phyloP scores from a whole-genome alignment of 192 early-diverging fungal species.

The Entomortierella lignicola region DNA sequence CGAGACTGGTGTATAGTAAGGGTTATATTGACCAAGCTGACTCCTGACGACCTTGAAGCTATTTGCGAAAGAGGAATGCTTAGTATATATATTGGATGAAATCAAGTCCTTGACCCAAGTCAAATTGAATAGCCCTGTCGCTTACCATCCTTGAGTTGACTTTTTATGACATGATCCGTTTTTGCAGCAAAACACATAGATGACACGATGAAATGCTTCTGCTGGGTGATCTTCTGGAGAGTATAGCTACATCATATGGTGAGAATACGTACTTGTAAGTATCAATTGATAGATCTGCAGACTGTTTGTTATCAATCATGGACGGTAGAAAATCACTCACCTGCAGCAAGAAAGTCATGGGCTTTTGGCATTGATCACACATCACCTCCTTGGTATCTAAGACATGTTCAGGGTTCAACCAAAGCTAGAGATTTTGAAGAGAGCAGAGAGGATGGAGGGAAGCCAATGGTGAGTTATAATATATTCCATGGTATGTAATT shows the following conservation, averaged over 20 bases:
- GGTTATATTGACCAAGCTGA: slow-evolving; percentile 82
- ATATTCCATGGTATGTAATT: no score
- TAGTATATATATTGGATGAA: no score
- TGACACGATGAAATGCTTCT: slow-evolving; percentile 89
- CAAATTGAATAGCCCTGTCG: no score
- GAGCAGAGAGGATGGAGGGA: not conserved
- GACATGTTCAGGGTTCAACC: slow-evolving; percentile 83
- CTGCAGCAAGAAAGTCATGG: slow-evolving; percentile 86
- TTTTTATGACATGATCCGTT: slow-evolving; percentile 83
- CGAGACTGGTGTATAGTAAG: slow-evolving; percentile 63
- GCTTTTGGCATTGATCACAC: slow-evolving; percentile 79
- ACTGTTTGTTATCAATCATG: no score
- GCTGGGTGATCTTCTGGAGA: slow-evolving; percentile 90
- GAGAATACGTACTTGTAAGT: not conserved
- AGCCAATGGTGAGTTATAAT: not conserved
- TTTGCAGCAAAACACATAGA: slow-evolving; percentile 95
- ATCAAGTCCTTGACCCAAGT: no score
- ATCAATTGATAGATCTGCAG: no score
- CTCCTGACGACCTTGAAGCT: slow-evolving; percentile 89
- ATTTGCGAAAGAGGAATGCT: not conserved
- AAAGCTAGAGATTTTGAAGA: slow-evolving; percentile 63
- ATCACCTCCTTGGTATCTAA: slow-evolving; percentile 66
- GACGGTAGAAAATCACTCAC: slow-evolving; percentile 55
- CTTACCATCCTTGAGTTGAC: slow-evolving; percentile 64
- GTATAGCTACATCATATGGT: slow-evolving; percentile 70